Evolutionary conservation across 257 asterid genomes (phyloP).

Genomic region (Eucommia ulmoides): DNA sequence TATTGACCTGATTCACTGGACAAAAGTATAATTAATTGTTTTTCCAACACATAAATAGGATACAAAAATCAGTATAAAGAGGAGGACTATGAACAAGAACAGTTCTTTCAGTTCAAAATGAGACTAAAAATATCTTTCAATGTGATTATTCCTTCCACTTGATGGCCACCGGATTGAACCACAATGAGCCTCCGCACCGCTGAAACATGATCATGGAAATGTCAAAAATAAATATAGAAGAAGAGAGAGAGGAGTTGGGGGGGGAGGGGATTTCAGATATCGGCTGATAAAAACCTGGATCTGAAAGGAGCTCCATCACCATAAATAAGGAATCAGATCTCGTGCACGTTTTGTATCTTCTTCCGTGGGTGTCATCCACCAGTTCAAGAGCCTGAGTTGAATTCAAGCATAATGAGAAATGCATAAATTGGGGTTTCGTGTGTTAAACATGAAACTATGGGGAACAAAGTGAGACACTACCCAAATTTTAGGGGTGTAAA

Average conservation of each 20-base stretch:
- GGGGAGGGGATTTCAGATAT: no score
- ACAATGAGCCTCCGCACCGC: conserved; percentile 45
- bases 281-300: conserved; percentile 36
- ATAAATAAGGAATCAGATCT: conserved; percentile 41
- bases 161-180: conserved; percentile 28
- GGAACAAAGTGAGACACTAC: no score
- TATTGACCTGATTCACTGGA: neutral
- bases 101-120: conserved; percentile 21
- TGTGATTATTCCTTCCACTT: conserved; percentile 55
- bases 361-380: conserved; percentile 16
- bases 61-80: neutral
- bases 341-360: conserved; percentile 39
- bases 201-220: conserved; percentile 10
- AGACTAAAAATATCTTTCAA: conserved; percentile 41
- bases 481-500: no score
- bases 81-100: neutral
- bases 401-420: neutral
- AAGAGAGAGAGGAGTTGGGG: neutral
- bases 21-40: neutral
- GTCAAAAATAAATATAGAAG: neutral
- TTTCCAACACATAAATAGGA: neutral
- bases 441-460: no score
- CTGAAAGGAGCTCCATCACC: conserved; percentile 58
- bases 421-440: no score
- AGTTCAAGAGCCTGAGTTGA: conserved; percentile 38